Percentiles rank a stretch among this genome's conserved stretches.
Evolutionary conservation across 1,284 basidiomycete genomes (phyloP).

Genomic region (Heterobasidion parviporum): DNA sequence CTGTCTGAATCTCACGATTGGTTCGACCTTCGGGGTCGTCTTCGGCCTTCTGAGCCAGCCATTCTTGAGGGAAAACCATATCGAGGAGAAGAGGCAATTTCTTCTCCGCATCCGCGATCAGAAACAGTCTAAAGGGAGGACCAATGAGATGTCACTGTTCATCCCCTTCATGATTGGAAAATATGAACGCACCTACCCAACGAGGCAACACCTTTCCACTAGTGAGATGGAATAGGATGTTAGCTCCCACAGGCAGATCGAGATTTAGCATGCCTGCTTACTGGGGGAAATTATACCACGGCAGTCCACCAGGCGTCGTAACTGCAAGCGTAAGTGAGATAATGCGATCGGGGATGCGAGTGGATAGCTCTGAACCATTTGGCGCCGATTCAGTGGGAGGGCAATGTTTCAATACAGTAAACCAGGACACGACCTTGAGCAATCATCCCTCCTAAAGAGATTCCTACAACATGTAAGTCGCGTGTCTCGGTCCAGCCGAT

Average conservation of each 20-base stretch:
- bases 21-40: slow-evolving; percentile 46
- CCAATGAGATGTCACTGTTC: neutral
- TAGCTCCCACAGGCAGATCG: neutral
- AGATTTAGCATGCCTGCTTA: slow-evolving; percentile 20
- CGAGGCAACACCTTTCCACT: slow-evolving; percentile 39
- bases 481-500: slow-evolving; percentile 63
- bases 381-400: neutral
- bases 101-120: slow-evolving; percentile 39
- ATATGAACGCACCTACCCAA: slow-evolving; percentile 15
- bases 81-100: slow-evolving; percentile 48
- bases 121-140: slow-evolving; percentile 23
- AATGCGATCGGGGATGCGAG: slow-evolving; percentile 59
- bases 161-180: neutral
- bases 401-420: neutral
- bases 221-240: neutral
- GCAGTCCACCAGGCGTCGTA: slow-evolving; percentile 58
- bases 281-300: slow-evolving; percentile 56
- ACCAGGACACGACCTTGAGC: slow-evolving; percentile 45
- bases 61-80: slow-evolving; percentile 54
- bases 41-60: slow-evolving; percentile 45
- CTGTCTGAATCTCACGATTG: slow-evolving; percentile 51
- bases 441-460: slow-evolving; percentile 85
- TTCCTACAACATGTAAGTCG: slow-evolving; percentile 68
- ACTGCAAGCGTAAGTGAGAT: slow-evolving; percentile 60
- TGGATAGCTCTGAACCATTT: slow-evolving; percentile 46